Evolutionary conservation across 2,329 filamentous ascomycete genomes (phyloP), one percentile per base, ranked within the genome.

Genomic region (Malbranchea zuffiana): DNA sequence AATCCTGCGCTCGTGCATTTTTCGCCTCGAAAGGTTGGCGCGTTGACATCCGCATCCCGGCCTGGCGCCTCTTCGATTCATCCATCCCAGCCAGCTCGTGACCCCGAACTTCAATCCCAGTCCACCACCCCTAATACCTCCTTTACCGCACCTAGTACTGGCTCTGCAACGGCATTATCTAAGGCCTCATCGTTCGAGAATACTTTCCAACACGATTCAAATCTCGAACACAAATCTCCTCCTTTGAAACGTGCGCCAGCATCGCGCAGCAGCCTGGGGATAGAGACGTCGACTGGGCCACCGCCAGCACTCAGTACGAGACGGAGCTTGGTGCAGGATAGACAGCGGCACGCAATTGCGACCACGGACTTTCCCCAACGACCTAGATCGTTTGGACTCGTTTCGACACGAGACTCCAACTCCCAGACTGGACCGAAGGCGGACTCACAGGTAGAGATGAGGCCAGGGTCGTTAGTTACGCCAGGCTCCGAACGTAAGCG

Each of bases 231-330:
- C 25, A 35, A 39, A 29, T 39, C 40, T 21, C 42, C 45, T 17
- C 41, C 38, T 26, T 41, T 42, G 23, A 57, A 57, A 53, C 53
- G 61, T 45, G 58, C 65, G 19, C 67, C 66, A 26, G 65, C 65
- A 16, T 68, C 66, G 32, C 60, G 61, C 44, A 66, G 62, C 46
- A 64, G 61, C 36, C 58, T 66, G 60, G 65, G 66, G 47, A 66
- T 70, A 57, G 63, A 66, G 50, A 67, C 63, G 19, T 62, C 58
- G 39, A 55, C 60, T 48, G 68, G 67, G 41, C 67, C 69, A 30
- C 67, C 67, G 35, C 63, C 68, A 40, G 62, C 66, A n/a, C 59
- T 68, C 41, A 63, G 66, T 41, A 68, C 67, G 39, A 56, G 57
- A 40, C 38, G 39, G 5, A 41, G 23, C 18, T 47, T 56, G 30